These are phyloP conservation scores for Tetradesmus obliquus DNA, from an alignment of 139 green algal genomes.

Conservation along the genomic window DNA sequence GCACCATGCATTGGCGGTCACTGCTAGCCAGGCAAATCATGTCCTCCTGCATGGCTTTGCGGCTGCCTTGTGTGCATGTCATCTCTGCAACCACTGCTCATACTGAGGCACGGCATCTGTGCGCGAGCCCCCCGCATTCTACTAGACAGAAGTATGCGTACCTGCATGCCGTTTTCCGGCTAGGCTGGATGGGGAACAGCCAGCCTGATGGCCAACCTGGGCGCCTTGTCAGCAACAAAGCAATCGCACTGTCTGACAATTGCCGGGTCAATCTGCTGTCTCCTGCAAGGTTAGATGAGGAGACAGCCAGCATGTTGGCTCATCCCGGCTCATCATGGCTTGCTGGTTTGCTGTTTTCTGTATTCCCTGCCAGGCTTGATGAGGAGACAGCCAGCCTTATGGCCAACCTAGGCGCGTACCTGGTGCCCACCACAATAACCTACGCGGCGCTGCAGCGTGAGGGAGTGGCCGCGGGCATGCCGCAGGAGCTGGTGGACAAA, in stretches of 20 bases:
- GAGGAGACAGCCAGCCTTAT: not conserved
- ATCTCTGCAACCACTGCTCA: no score
- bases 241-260: no score
- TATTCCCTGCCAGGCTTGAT: not conserved
- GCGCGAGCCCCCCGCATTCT: no score
- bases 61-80: no score
- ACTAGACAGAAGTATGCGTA: no score
- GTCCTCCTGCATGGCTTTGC: no score
- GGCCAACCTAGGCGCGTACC: constrained; percentile 41
- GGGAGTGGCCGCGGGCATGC: constrained; percentile 64
- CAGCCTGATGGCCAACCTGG: constrained; percentile 5
- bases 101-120: no score
- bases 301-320: not conserved
- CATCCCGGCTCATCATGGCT: not conserved
- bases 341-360: not conserved
- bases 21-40: no score
- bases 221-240: constrained; percentile 16
- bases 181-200: not conserved
- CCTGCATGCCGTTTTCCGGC: no score
- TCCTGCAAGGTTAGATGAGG: not conserved
- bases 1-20: no score
- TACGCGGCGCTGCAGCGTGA: constrained; percentile 61
- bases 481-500: constrained; percentile 67
- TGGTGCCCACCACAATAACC: constrained; percentile 77
- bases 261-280: not conserved